These are phyloP conservation scores for Stagonosporopsis cucurbitacearum DNA, from an alignment of 2,329 filamentous ascomycete species.

Conservation along the genomic window DNA sequence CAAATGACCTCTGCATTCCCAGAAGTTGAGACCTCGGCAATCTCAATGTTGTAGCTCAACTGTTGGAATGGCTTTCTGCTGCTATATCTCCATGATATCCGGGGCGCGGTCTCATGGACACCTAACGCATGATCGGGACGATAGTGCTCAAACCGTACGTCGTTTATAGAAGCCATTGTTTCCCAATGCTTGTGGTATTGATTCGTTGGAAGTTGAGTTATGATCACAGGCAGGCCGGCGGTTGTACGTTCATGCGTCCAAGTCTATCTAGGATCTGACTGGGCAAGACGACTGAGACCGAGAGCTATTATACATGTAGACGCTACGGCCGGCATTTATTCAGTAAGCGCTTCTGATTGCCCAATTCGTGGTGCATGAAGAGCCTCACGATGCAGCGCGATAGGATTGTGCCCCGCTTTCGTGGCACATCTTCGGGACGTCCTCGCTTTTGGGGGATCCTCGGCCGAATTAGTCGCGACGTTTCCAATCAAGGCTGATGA, in stretches of 20 bases:
- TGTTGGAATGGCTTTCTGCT: neutral
- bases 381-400: neutral
- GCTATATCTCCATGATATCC: neutral
- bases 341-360: neutral
- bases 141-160: conserved; percentile 1
- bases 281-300: neutral
- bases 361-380: neutral
- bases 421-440: neutral
- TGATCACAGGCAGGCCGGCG: neutral
- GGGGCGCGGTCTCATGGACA: neutral
- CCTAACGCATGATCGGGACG: neutral
- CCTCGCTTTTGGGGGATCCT: neutral
- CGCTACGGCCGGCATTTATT: neutral
- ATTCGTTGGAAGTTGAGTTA: neutral
- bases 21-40: neutral
- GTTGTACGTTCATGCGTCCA: neutral
- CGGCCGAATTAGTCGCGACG: neutral
- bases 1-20: neutral
- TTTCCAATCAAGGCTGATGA: neutral
- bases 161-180: neutral
- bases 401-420: neutral
- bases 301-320: neutral
- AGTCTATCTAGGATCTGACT: neutral
- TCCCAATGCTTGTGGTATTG: neutral
- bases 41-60: neutral